These are phyloP conservation scores for Venturia aucupariae DNA, from an alignment of 2,329 filamentous ascomycete species.

Conservation along the genomic window DNA sequence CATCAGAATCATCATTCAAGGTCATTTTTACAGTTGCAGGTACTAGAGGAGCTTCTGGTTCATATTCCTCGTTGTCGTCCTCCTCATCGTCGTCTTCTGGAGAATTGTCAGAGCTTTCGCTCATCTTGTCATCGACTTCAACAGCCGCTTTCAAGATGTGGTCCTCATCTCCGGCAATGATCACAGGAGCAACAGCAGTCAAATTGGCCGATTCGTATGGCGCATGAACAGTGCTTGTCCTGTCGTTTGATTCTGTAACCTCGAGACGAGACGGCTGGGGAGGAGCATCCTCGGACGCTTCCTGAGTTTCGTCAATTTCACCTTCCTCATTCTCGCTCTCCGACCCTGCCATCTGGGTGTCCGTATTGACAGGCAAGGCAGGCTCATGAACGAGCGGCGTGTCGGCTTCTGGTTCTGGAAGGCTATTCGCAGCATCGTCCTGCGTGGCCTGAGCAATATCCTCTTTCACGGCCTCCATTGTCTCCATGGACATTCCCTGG, in stretches of 20 bases:
- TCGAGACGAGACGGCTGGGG: neutral
- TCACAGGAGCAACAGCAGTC: neutral
- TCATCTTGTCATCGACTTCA: neutral
- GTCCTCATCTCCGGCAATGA: neutral
- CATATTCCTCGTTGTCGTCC: conserved; percentile 4
- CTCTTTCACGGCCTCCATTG: conserved; percentile 34
- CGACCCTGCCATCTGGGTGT: neutral
- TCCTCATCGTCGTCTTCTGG: neutral
- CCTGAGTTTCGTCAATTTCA: neutral
- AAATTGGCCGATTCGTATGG: neutral
- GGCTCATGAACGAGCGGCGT: neutral
- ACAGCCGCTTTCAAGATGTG: neutral
- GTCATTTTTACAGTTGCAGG: neutral
- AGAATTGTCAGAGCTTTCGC: neutral
- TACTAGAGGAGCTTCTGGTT: neutral
- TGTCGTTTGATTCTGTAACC: neutral
- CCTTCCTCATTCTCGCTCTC: conserved; percentile 8
- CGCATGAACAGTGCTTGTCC: neutral
- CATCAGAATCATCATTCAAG: neutral
- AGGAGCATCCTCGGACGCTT: neutral
- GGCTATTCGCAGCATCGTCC: neutral
- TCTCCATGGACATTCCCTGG: conserved; percentile 35
- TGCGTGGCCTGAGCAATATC: conserved; percentile 21
- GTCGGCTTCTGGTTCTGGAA: neutral
- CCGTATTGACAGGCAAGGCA: neutral